A percentile compares a stretch with the other conserved stretches of the same genome.
Evolutionary conservation across 192 early-diverging fungal species (phyloP).

Genomic region (Entomortierella parvispora): DNA sequence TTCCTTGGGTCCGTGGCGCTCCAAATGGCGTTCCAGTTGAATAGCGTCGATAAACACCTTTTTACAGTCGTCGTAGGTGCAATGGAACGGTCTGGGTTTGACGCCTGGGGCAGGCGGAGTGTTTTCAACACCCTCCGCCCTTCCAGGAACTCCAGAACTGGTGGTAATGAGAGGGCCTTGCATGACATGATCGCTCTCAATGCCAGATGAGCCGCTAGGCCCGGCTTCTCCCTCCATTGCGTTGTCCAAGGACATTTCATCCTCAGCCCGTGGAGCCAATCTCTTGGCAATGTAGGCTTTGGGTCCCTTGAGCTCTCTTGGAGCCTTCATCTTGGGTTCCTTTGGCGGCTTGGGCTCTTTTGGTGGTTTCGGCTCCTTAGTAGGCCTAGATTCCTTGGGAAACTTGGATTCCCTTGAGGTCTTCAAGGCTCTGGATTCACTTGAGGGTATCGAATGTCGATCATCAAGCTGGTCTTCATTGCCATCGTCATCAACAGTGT

Average conservation of each 20-base stretch:
- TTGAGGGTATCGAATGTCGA: too few species aligned
- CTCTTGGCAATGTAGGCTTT: constrained; percentile 23
- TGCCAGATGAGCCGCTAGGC: too few species aligned
- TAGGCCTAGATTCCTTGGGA: neutral
- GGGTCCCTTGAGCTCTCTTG: constrained; percentile 11
- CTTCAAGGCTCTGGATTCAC: too few species aligned
- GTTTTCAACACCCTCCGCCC: neutral
- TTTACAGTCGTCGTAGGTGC: constrained; percentile 48
- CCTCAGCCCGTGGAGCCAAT: constrained; percentile 8
- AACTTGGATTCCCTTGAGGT: constrained; percentile 3
- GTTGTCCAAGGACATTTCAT: too few species aligned
- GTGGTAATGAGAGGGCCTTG: too few species aligned
- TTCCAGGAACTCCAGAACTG: neutral
- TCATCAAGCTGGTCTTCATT: constrained; percentile 20
- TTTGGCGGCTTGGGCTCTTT: constrained; percentile 20
- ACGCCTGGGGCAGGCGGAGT: constrained; percentile 2
- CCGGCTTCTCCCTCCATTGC: too few species aligned
- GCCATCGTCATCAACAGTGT: constrained; percentile 15
- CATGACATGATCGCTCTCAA: too few species aligned
- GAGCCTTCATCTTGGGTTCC: neutral
- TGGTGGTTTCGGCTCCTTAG: constrained; percentile 4
- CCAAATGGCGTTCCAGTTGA: constrained; percentile 45
- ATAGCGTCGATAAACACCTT: constrained; percentile 49
- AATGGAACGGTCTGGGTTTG: constrained; percentile 40
- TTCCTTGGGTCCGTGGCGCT: constrained; percentile 49